Evolutionary conservation across 768 basidiomycete genomes (phyloP).

Genomic region (Naganishia friedmannii): DNA sequence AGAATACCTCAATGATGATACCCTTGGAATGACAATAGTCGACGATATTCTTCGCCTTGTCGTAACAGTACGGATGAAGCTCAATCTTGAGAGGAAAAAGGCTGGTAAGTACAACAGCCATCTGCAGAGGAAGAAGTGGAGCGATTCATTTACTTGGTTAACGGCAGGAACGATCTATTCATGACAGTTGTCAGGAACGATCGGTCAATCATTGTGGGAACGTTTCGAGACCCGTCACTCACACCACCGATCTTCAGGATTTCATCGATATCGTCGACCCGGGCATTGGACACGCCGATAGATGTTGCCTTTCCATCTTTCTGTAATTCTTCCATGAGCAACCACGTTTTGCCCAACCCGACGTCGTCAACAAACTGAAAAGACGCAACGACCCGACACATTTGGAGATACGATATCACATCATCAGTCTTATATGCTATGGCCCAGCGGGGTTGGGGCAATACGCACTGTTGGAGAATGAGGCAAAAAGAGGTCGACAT

Average conservation of each 20-base stretch:
- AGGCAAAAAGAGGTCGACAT: slow-evolving; percentile 65
- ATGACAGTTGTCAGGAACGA: too few species aligned
- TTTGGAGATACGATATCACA: too few species aligned
- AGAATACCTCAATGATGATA: slow-evolving; percentile 44
- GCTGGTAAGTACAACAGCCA: background rate
- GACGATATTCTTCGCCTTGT: slow-evolving; percentile 38
- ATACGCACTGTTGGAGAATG: slow-evolving; percentile 53
- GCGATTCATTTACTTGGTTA: slow-evolving; percentile 46
- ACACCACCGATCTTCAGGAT: slow-evolving; percentile 44
- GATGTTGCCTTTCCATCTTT: slow-evolving; percentile 54
- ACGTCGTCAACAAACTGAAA: slow-evolving; percentile 22
- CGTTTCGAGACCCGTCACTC: background rate
- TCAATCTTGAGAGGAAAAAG: slow-evolving; percentile 46
- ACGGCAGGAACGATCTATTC: slow-evolving; percentile 42
- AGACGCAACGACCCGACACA: background rate
- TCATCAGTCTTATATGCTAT: too few species aligned
- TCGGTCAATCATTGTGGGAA: background rate
- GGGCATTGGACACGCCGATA: slow-evolving; percentile 54
- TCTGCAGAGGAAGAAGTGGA: background rate
- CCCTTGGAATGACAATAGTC: slow-evolving; percentile 41
- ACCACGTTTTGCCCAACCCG: slow-evolving; percentile 60
- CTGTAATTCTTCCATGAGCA: slow-evolving; percentile 60
- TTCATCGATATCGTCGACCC: slow-evolving; percentile 49
- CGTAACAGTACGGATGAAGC: slow-evolving; percentile 52
- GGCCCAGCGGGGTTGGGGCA: slow-evolving; percentile 10